Evolutionary conservation across 495 filamentous ascomycete species (phyloP).

Genomic region (Talaromyces trachyspermus): DNA sequence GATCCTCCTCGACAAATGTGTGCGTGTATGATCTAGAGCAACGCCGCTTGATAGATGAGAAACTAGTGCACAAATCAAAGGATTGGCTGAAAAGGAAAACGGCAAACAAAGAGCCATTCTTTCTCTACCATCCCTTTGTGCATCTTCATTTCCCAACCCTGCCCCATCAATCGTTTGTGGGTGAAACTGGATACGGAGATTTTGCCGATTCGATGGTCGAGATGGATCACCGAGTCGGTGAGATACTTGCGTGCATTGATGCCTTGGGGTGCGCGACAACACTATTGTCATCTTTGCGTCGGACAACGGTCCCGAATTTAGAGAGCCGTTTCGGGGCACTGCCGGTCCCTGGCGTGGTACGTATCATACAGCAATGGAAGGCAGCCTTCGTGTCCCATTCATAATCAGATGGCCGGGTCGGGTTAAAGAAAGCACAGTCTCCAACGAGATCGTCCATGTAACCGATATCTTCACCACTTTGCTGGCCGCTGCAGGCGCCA

Average conservation of each 20-base stretch:
- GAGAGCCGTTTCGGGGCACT: neutral
- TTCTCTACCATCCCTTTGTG: neutral
- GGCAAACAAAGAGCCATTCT: neutral
- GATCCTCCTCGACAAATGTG: neutral
- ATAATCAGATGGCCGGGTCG: neutral
- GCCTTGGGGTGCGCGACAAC: neutral
- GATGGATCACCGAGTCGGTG: neutral
- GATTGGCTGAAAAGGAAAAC: neutral
- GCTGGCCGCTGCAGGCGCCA: neutral
- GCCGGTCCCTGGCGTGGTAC: neutral
- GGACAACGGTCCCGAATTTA: neutral
- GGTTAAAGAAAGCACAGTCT: neutral
- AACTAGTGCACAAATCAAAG: neutral
- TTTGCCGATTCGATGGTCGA: neutral
- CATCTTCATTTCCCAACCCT: neutral
- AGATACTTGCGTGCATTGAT: neutral
- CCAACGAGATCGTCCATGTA: neutral
- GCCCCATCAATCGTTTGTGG: neutral
- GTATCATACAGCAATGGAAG: neutral
- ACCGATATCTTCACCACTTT: neutral
- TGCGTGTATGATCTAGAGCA: neutral
- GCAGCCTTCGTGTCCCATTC: neutral
- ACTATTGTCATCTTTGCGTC: neutral
- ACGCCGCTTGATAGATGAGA: neutral
- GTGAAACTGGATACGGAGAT: neutral